Percentiles rank a stretch among this genome's conserved stretches.
Conservation (phyloP, 2,329 filamentous ascomycete genomes). For the Truncatella angustata region DNA sequence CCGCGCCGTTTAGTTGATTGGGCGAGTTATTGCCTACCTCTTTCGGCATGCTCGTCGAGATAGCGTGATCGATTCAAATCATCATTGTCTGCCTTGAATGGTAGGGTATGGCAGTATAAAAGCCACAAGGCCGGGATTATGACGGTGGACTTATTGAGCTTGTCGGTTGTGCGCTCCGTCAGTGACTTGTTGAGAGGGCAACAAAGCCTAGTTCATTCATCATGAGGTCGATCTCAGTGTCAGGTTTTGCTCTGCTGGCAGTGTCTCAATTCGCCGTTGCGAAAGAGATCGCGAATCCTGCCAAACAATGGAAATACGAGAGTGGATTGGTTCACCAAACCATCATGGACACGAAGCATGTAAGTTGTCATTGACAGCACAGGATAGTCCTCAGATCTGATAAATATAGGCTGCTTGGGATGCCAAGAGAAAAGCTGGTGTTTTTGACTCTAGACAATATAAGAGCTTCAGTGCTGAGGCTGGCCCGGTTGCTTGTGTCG, state of each 20-base stretch:
- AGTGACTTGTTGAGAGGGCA: not conserved
- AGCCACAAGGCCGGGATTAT: too few relatives aligned
- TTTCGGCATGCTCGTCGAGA: constrained; percentile 7
- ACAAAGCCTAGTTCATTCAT: not conserved
- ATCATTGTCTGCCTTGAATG: too few relatives aligned
- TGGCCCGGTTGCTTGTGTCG: constrained; percentile 30
- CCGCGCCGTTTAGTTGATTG: not conserved
- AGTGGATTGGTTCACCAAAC: constrained; percentile 12
- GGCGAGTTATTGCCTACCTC: not conserved
- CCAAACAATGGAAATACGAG: constrained; percentile 8
- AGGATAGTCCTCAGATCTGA: not conserved
- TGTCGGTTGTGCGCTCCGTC: not conserved
- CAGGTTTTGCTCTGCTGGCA: constrained; percentile 2
- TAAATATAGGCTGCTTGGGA: constrained; percentile 7
- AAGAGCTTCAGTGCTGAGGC: constrained; percentile 6
- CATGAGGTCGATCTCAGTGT: not conserved
- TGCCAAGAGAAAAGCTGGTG: not conserved
- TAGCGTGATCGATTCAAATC: constrained; percentile 9
- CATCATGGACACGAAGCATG: constrained; percentile 13
- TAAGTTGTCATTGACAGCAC: not conserved
- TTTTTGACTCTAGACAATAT: constrained; percentile 8
- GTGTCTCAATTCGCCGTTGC: constrained; percentile 2
- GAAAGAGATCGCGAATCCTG: constrained; percentile 8
- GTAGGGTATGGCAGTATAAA: too few relatives aligned
- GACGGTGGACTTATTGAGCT: not conserved